Evolutionary conservation across 2,329 filamentous ascomycete species (phyloP).

Genomic region (Fusarium denticulatum): DNA sequence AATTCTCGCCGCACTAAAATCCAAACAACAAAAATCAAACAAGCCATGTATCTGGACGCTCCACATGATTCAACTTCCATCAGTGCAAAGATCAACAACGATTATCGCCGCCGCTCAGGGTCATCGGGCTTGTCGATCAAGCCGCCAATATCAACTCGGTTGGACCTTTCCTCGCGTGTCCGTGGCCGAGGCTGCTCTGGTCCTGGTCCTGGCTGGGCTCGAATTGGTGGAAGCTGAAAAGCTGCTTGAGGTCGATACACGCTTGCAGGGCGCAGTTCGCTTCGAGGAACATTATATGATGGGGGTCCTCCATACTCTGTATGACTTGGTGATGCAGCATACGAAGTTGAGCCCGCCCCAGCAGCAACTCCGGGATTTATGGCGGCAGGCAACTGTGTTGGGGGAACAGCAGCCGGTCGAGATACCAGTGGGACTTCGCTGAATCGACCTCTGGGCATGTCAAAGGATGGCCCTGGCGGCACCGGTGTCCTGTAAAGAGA

Average conservation of each 20-base stretch:
- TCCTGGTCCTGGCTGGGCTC: slow-evolving; percentile 51
- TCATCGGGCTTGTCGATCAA: slow-evolving; percentile 67
- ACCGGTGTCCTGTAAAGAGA: slow-evolving; percentile 54
- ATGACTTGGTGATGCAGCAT: slow-evolving; percentile 56
- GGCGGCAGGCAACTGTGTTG: slow-evolving; percentile 47
- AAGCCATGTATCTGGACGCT: neutral
- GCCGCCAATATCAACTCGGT: slow-evolving; percentile 69
- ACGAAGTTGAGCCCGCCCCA: slow-evolving; percentile 44
- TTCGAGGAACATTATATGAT: slow-evolving; percentile 65
- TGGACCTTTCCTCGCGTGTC: slow-evolving; percentile 60
- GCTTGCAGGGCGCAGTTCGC: slow-evolving; percentile 55
- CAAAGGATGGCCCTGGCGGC: slow-evolving; percentile 59
- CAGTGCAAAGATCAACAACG: slow-evolving; percentile 17
- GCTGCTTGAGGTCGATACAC: slow-evolving; percentile 47
- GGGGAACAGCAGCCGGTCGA: slow-evolving; percentile 38
- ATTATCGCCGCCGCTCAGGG: slow-evolving; percentile 44
- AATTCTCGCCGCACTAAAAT: slow-evolving; percentile 12
- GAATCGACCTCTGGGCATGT: slow-evolving; percentile 55
- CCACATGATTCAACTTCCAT: slow-evolving; percentile 17
- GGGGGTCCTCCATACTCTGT: slow-evolving; percentile 57
- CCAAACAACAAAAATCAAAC: slow-evolving; percentile 32
- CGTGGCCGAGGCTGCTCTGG: slow-evolving; percentile 41
- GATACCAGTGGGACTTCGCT: slow-evolving; percentile 45
- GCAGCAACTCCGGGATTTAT: slow-evolving; percentile 36
- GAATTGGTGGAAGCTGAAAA: slow-evolving; percentile 62